These are phyloP conservation scores for Paecilomyces sp. DNA, from an alignment of 2,329 filamentous ascomycete genomes.

Conservation along the genomic window DNA sequence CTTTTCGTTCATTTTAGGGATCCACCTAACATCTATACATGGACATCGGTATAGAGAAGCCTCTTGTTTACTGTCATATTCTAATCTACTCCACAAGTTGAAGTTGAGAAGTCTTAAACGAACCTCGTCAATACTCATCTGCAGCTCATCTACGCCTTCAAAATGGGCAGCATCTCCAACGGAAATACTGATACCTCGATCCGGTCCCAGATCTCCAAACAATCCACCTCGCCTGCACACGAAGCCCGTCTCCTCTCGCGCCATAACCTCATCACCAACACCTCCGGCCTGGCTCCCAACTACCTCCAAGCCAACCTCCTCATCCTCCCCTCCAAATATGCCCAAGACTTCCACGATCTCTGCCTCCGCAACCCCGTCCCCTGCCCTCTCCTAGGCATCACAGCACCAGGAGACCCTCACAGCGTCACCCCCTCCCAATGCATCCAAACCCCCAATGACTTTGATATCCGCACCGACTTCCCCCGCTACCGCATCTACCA, in stretches of 20 bases:
- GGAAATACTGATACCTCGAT: neutral
- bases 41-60: neutral
- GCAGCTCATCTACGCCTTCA: neutral
- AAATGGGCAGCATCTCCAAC: neutral
- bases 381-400: constrained; percentile 52
- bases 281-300: constrained; percentile 49
- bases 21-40: neutral
- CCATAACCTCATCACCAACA: constrained; percentile 35
- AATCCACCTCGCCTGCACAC: constrained; percentile 18
- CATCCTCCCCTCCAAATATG: constrained; percentile 51
- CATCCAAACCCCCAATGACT: constrained; percentile 20
- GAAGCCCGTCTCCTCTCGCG: constrained; percentile 41
- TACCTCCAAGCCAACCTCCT: constrained; percentile 58
- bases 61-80: neutral
- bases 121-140: neutral
- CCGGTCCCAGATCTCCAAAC: constrained; percentile 1
- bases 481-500: constrained; percentile 54
- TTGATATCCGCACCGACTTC: constrained; percentile 53
- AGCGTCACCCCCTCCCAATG: constrained; percentile 12
- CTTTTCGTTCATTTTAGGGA: neutral
- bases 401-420: constrained; percentile 30
- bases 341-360: constrained; percentile 51
- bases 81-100: neutral
- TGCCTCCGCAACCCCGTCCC: constrained; percentile 57
- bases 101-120: neutral